Base-by-base conservation (phyloP, 306 rosid genomes). In the Begonia peltatifolia region DNA sequence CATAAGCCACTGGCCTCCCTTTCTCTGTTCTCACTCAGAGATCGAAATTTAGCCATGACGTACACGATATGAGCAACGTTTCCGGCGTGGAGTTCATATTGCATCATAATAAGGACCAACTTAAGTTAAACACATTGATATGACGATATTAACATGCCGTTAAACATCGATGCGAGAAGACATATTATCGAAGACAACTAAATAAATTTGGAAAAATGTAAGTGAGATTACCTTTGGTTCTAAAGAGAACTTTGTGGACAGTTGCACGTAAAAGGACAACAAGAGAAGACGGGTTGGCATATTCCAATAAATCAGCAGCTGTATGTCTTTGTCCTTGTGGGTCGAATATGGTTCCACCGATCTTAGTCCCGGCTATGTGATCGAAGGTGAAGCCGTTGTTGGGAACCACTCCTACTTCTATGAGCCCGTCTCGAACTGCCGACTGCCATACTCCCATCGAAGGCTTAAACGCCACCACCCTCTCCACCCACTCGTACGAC, bases 271-370 rank as follows among this genome's bases (percentile, higher is more conserved):
- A 38, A 53, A 75, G 79, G 12, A 80, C 61, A 0, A 75, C 71
- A 12, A 87, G 79, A 46, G 61, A 52, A 1, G 18, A 5, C 55
- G 94, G 82, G n/a, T 80, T 72, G 12, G 89, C 96, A 30, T 87
- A 60, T 14, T 53, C 13, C 9, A 87, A 58, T 9, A 83, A 74
- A 66, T 87, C 87, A 9, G 95, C 93, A 9, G 95, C 83, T 0
- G 84, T 83, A 52, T 87, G 94, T 42, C 96, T 63, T 20, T 25
- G 58, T 4, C 89, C 87, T 0, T 69, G 3, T 0, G 10, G 54
- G 54, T 87, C 89, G 47, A 87, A 87, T 20, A 83, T 83, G 53
- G 87, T 78, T 1, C 94, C 96, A 0, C 96, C 95, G n/a, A 82
- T 58, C 55, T 87, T 87, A 7, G 95, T 87, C 10, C 95, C 95